phyloP scores from a whole-genome alignment of 345 rosid genomes.

The Isatis tinctoria region DNA sequence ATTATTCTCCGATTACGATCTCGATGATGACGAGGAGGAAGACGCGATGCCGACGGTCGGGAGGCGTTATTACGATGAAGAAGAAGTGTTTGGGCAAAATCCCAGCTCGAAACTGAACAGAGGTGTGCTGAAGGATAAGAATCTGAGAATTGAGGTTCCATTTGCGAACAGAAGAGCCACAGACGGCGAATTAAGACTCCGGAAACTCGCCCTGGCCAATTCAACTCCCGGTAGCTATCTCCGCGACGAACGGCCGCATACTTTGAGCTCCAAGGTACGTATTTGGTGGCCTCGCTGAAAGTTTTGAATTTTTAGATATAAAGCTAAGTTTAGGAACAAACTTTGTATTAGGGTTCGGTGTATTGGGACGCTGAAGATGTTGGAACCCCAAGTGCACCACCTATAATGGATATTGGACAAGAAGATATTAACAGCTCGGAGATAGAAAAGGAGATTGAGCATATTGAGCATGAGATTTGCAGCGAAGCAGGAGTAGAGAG shows the following conservation, averaged over 20 bases:
- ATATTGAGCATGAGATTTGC: conserved; percentile 28
- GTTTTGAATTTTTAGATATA: background rate
- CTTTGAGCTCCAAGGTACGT: conserved; percentile 41
- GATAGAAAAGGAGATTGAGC: conserved; percentile 38
- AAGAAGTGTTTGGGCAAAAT: conserved; percentile 32
- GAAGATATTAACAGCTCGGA: conserved; percentile 32
- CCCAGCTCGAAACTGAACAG: conserved; percentile 43
- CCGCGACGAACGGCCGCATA: conserved; percentile 44
- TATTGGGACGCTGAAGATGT: conserved; percentile 42
- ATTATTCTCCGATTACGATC: conserved; percentile 38
- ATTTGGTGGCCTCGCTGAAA: background rate
- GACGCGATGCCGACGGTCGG: background rate
- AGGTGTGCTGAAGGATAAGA: conserved; percentile 49
- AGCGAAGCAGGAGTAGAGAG: conserved; percentile 30
- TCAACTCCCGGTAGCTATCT: conserved; percentile 37
- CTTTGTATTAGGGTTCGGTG: conserved; percentile 32
- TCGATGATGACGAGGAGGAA: conserved; percentile 30
- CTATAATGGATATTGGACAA: conserved; percentile 51
- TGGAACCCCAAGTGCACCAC: conserved; percentile 96
- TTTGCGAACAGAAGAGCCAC: conserved; percentile 48
- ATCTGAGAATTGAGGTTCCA: conserved; percentile 69
- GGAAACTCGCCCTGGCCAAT: conserved; percentile 22
- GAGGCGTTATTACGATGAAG: conserved; percentile 35
- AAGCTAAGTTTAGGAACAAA: background rate
- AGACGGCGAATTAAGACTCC: conserved; percentile 41